Percentiles rank a stretch among this genome's conserved stretches.
These are phyloP conservation scores for Fusarium mundagurra DNA, from an alignment of 2,329 filamentous ascomycete species.

Conservation along the genomic window DNA sequence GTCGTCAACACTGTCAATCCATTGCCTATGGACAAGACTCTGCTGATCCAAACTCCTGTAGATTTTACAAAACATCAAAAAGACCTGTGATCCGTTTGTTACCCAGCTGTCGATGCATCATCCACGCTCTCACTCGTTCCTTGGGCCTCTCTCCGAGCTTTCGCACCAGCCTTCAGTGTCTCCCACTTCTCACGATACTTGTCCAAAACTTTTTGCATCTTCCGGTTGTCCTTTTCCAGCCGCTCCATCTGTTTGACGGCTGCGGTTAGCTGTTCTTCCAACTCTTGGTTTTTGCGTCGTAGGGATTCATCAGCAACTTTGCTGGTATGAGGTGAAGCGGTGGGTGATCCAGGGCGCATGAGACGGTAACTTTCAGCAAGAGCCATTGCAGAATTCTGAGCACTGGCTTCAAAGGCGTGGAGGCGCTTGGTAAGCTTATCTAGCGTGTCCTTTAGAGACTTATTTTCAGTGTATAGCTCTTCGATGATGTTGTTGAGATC, in stretches of 20 bases:
- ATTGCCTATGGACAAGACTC: background rate
- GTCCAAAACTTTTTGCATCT: constrained; percentile 64
- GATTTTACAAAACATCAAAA: background rate
- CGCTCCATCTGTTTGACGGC: constrained; percentile 70
- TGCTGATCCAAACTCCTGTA: background rate
- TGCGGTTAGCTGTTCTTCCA: constrained; percentile 72
- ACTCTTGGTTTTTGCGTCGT: constrained; percentile 65
- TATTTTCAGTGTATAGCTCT: constrained; percentile 89
- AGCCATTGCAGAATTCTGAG: constrained; percentile 86
- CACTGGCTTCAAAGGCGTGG: constrained; percentile 92
- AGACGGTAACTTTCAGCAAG: constrained; percentile 84
- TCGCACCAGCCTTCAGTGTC: constrained; percentile 68
- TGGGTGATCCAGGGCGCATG: constrained; percentile 66
- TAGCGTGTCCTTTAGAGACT: constrained; percentile 82
- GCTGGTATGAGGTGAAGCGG: constrained; percentile 43
- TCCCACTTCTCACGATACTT: constrained; percentile 72
- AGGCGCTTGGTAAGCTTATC: constrained; percentile 88
- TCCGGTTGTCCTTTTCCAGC: constrained; percentile 70
- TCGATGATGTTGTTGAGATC: constrained; percentile 77
- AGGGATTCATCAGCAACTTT: constrained; percentile 50
- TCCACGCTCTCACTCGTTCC: constrained; percentile 48
- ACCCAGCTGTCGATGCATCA: constrained; percentile 41
- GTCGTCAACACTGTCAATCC: background rate
- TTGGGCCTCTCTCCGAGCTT: constrained; percentile 61
- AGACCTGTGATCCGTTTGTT: constrained; percentile 4